These are phyloP conservation scores for Saccharomyces kudriavzevii DNA, from an alignment of 805 yeast genomes.

Conservation along the genomic window DNA sequence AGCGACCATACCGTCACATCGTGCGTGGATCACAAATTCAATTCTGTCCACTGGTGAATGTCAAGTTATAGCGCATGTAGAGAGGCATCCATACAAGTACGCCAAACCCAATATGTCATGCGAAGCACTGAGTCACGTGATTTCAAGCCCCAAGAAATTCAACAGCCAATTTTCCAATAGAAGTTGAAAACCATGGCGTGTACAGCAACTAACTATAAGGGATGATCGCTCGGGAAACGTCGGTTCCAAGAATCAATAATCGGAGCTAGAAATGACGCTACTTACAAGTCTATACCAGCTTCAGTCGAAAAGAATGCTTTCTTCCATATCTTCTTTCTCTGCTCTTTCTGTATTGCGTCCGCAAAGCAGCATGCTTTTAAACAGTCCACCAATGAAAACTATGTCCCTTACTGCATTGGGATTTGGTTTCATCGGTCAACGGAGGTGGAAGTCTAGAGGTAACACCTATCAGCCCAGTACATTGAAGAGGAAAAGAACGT, in stretches of 20 bases:
- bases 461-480: conserved; percentile 93
- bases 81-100: neutral
- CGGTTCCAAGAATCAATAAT: neutral
- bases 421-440: conserved; percentile 16
- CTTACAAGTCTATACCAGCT: conserved; percentile 8
- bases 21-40: neutral
- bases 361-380: neutral
- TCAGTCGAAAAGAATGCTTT: conserved; percentile 10
- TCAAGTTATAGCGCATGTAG: neutral
- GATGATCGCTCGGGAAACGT: neutral
- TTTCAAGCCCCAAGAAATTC: neutral
- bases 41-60: neutral
- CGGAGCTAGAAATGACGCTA: conserved; percentile 7
- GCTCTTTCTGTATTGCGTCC: conserved; percentile 6
- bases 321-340: conserved; percentile 13
- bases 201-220: neutral
- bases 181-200: neutral
- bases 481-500: conserved; percentile 76
- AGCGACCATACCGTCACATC: neutral
- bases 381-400: neutral
- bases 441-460: conserved; percentile 83
- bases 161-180: neutral
- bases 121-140: neutral
- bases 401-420: neutral
- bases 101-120: neutral